phyloP scores from a whole-genome alignment of 1,284 basidiomycete genomes.

The Somion occarium region DNA sequence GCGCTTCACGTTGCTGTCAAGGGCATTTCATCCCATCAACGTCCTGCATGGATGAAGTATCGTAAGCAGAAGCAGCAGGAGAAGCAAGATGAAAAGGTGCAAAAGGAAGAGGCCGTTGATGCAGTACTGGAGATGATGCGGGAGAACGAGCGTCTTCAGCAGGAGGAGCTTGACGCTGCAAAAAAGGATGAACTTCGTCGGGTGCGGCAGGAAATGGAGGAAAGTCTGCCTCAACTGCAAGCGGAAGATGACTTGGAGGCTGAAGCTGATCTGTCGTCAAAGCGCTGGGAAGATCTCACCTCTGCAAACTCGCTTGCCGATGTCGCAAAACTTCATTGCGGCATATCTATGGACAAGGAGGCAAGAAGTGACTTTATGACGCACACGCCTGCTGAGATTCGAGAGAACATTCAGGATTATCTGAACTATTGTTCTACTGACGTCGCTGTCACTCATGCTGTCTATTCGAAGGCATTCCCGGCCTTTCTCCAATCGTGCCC shows the following conservation, averaged over 20 bases:
- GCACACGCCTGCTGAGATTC: slow-evolving; percentile 59
- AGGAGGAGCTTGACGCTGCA: slow-evolving; percentile 28
- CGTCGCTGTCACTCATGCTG: slow-evolving; percentile 80
- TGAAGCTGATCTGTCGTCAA: slow-evolving; percentile 38
- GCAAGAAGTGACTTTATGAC: slow-evolving; percentile 78
- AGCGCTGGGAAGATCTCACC: slow-evolving; percentile 91
- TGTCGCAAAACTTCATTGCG: slow-evolving; percentile 89
- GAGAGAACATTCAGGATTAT: slow-evolving; percentile 67
- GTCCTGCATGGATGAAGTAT: slow-evolving; percentile 89
- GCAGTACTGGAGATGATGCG: slow-evolving; percentile 46
- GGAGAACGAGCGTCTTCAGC: slow-evolving; percentile 42
- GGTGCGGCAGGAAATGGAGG: slow-evolving; percentile 31
- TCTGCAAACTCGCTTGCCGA: slow-evolving; percentile 91
- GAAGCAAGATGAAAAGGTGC: slow-evolving; percentile 42
- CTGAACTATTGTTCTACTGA: slow-evolving; percentile 89
- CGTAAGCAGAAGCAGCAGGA: slow-evolving; percentile 62
- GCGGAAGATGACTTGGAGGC: slow-evolving; percentile 36
- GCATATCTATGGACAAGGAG: slow-evolving; percentile 77
- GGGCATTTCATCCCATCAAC: slow-evolving; percentile 93
- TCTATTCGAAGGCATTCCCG: slow-evolving; percentile 81
- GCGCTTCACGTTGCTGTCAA: slow-evolving; percentile 91
- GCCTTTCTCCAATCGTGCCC: slow-evolving; percentile 84
- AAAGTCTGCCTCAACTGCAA: slow-evolving; percentile 35
- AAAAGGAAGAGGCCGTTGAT: slow-evolving; percentile 55
- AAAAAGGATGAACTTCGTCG: slow-evolving; percentile 28